Base-by-base conservation (phyloP, 805 yeast genomes). In the Hanseniaspora meyeri region DNA sequence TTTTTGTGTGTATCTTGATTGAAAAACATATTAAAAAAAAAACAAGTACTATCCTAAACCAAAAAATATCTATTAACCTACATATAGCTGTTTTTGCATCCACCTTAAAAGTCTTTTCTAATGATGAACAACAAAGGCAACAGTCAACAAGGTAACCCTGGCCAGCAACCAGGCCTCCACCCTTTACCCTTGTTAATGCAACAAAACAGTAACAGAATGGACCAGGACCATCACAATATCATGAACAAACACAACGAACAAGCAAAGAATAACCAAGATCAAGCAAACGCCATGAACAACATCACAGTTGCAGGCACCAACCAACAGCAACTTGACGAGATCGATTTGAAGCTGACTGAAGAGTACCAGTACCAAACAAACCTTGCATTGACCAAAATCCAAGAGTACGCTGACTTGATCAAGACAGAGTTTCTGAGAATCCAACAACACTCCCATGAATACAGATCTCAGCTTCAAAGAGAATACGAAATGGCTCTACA, bases 391-490 rank as follows among this genome's bases (percentile, higher is more conserved):
- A 54, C 43, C 63, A 62, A 54, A 60, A 59, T 38, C 61, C 65
- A 45, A 56, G 58, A 27, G 40, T 59, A 48, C n/a, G 47, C 48
- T 14, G 27, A 59, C 48, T 49, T 53, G n/a, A 47, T 47, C 51
- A 53, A 47, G 39, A 47, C 29, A 24, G 56, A 52, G 20, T 52
- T 52, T 27, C 16, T 52, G 19, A 31, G 38, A 11, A 36, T 59
- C 36, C 63, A 56, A n/a, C 65, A 61, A 56, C 64, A 52, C 45
- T 68, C 59, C 19, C 62, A 57, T 46, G 61, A 59, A 43, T 67
- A 64, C 53, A 66, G 62, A 45, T 56, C 60, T 20, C 63, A 60
- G 34, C 62, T 57, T n/a, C 64, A 52, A 45, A 46, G 59, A 49
- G 53, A 45, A 42, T 57, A 51, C 34, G 34, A 50, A 38, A 19